phyloP scores from a whole-genome alignment of 164 flowering plant genomes.

The Kingdonia uniflora region DNA sequence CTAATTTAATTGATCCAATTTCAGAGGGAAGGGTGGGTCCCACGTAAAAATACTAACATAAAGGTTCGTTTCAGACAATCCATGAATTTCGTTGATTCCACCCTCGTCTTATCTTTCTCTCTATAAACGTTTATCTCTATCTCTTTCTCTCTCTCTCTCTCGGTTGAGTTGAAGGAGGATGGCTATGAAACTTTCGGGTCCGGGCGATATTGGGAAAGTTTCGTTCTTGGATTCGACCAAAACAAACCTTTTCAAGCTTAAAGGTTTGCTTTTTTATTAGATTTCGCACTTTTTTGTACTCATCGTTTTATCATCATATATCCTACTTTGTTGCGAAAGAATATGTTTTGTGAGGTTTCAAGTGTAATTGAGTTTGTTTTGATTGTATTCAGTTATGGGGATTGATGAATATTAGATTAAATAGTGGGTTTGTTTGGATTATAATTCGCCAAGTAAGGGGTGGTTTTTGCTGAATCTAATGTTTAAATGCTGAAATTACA shows the following conservation, averaged over 20 bases:
- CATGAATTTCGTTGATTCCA: slow-evolving; percentile 9
- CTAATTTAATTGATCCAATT: not conserved
- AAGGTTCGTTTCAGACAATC: not conserved
- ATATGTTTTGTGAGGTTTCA: no score
- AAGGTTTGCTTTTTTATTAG: slow-evolving; percentile 40
- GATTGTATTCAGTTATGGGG: no score
- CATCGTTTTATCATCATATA: no score
- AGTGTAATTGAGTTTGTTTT: no score
- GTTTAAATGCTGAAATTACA: no score
- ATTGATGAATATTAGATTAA: no score
- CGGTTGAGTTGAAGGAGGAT: slow-evolving; percentile 15
- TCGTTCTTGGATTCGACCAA: slow-evolving; percentile 51
- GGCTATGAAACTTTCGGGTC: slow-evolving; percentile 53
- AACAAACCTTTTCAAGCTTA: slow-evolving; percentile 29
- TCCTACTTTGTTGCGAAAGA: no score
- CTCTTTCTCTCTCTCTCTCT: slow-evolving; percentile 3
- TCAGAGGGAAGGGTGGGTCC: not conserved
- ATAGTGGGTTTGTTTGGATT: no score
- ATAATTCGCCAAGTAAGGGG: no score
- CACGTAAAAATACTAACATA: not conserved
- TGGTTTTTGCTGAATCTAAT: no score
- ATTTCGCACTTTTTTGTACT: no score
- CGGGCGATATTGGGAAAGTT: slow-evolving; percentile 37
- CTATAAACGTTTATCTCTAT: not conserved
- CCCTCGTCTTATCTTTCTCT: slow-evolving; percentile 12